Base-by-base conservation (phyloP, 2,329 filamentous ascomycete genomes). In the Zarea fungicola region DNA sequence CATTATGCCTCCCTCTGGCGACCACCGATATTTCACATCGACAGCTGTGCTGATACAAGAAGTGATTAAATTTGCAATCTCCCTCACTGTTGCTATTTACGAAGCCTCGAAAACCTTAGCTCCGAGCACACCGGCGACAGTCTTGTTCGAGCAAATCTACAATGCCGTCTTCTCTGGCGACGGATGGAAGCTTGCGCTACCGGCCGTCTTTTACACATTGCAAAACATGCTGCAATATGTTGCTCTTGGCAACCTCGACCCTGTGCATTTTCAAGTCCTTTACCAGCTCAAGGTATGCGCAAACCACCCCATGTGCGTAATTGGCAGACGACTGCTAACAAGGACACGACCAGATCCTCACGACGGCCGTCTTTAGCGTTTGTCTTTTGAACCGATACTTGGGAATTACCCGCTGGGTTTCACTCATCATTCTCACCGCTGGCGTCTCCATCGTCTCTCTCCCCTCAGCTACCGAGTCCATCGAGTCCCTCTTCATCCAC, bases 141-240 rank as follows among this genome's bases (percentile, higher is more conserved):
- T 88, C 2, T 76, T 96, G 16, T 88, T 95, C 62, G 79, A 84
- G 59, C 85, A 89, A 60, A 81, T 97, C 21, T 87, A 84, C 61
- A 83, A 81, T 58, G 81, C 84, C 25, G 86, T 96, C 14, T 95
- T 97, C 63, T 85, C 86, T 0, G 85, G 86, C 9, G 93, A 97
- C 63, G 90, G 90, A 57, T 97, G 92, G 92, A 96, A 96, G 67
- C 72, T 99, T 55, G 89, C 89, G 8, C 83, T 97, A 35, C 93
- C 92, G 0, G 93, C 92, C 4, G 77, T 83, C 5, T 75, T 97
- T 2, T 97, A 96, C 64, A 96, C 92, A 0, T 65, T 96, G 23
- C 89, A 96, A 60, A 97, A 96, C 62, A 87, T 87, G n/a, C 71
- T 97, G 47, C 89, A 96, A 65, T 99, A 96, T 62, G 80, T 95